These are phyloP conservation scores for Bauhinia variegata DNA, from an alignment of 306 rosid genomes.

Conservation along the genomic window DNA sequence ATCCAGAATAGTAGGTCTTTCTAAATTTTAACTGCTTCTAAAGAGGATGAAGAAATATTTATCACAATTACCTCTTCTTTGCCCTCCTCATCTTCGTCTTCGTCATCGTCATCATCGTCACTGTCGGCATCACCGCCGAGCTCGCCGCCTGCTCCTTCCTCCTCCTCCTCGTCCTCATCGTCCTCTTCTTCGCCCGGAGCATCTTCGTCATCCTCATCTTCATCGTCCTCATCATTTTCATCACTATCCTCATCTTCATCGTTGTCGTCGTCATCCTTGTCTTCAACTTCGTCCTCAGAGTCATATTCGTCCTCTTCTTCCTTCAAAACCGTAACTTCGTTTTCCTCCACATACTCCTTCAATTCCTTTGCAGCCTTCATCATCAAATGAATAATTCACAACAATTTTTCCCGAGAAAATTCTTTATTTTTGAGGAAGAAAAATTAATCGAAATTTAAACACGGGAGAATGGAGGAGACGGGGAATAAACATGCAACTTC, in stretches of 20 bases:
- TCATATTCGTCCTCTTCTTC: conserved; percentile 44
- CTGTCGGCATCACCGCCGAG: conserved; percentile 42
- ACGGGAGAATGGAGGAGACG: conserved; percentile 34
- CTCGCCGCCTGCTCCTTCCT: conserved; percentile 31
- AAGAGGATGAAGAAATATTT: conserved; percentile 11
- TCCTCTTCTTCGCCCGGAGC: conserved; percentile 60
- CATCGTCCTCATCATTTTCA: conserved; percentile 41
- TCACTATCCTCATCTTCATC: conserved; percentile 28
- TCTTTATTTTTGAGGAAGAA: conserved; percentile 14
- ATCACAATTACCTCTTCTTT: conserved; percentile 44
- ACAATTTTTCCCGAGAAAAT: conserved; percentile 23
- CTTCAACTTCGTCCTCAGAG: conserved; percentile 48
- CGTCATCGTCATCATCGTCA: conserved; percentile 29
- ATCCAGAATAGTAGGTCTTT: not conserved
- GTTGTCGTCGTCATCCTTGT: too few relatives aligned
- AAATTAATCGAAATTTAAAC: conserved; percentile 38
- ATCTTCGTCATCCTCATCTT: conserved; percentile 44
- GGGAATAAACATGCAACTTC: conserved; percentile 54
- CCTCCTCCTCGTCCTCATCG: conserved; percentile 54
- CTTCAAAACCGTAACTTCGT: conserved; percentile 36
- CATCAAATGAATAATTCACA: conserved; percentile 32
- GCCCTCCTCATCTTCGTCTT: conserved; percentile 26
- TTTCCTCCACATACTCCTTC: conserved; percentile 55
- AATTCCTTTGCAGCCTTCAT: conserved; percentile 67
- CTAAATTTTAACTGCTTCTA: not conserved